phyloP scores from a whole-genome alignment of 2,329 filamentous ascomycete species.

The Trichoderma sp. region DNA sequence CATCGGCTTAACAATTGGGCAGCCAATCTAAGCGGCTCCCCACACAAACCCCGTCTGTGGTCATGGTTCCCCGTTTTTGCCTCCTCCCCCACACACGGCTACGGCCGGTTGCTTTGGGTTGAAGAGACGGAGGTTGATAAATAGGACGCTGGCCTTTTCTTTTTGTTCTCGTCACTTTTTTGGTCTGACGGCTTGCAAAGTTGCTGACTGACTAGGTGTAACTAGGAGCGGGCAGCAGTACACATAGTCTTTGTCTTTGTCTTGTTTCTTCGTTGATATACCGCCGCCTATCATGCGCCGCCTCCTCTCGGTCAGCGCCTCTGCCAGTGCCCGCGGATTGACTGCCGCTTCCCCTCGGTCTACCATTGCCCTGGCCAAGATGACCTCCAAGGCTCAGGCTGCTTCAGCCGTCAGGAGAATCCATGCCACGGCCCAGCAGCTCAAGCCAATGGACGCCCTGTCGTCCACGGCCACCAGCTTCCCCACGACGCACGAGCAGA shows the following conservation, averaged over 20 bases:
- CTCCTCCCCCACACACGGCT: constrained; percentile 19
- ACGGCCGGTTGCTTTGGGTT: constrained; percentile 3
- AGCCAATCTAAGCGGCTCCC: not conserved
- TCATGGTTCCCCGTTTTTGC: not conserved
- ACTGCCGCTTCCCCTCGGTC: constrained; percentile 31
- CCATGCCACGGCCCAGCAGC: constrained; percentile 58
- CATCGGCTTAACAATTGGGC: constrained; percentile 24
- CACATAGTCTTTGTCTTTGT: not conserved
- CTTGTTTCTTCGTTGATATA: not conserved
- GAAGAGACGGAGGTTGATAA: not conserved
- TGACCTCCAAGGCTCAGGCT: constrained; percentile 38
- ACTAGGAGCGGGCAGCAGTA: not conserved
- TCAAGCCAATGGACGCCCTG: constrained; percentile 54
- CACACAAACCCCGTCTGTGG: constrained; percentile 1
- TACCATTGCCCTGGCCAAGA: constrained; percentile 36
- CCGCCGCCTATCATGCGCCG: constrained; percentile 46
- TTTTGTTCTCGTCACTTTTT: not conserved
- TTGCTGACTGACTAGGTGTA: not conserved
- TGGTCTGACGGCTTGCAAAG: not conserved
- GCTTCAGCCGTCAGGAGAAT: constrained; percentile 52
- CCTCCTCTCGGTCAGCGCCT: constrained; percentile 44
- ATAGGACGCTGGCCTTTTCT: not conserved
- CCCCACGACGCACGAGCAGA: constrained; percentile 71
- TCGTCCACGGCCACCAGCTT: constrained; percentile 61
- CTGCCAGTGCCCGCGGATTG: constrained; percentile 38